Conservation (phyloP, 768 basidiomycete genomes). For the Auriscalpium vulgare region DNA sequence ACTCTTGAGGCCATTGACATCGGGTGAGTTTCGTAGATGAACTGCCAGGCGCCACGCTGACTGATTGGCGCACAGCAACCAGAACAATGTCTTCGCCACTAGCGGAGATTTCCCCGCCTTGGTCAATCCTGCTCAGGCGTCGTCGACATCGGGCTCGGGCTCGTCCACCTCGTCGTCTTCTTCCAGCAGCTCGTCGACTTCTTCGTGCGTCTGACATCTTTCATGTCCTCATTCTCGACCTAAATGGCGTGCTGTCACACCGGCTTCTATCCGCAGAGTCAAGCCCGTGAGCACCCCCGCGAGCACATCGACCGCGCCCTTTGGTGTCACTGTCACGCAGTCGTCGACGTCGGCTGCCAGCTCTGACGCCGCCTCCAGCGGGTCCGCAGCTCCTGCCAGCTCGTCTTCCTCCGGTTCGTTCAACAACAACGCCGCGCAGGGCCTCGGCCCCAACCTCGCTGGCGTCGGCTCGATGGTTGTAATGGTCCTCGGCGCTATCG, state of each 20-base stretch:
- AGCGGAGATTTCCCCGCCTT: not conserved
- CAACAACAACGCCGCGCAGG: not conserved
- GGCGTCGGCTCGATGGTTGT: not conserved
- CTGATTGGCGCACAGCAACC: slow-evolving; percentile 1
- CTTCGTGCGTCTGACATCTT: too few relatives aligned
- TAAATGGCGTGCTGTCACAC: too few relatives aligned
- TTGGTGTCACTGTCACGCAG: not conserved
- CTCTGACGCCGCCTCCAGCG: not conserved
- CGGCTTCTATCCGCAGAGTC: not conserved
- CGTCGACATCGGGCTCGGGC: not conserved
- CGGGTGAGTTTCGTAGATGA: not conserved
- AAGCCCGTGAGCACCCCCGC: not conserved
- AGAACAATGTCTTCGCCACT: not conserved
- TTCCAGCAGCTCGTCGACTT: too few relatives aligned
- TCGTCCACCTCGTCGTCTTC: not conserved
- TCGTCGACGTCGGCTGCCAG: not conserved
- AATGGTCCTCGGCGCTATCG: slow-evolving; percentile 1
- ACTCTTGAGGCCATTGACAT: slow-evolving; percentile 9
- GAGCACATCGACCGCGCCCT: not conserved
- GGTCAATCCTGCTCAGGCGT: not conserved
- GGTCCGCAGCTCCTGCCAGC: not conserved
- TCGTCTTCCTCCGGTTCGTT: not conserved
- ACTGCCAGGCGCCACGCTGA: not conserved
- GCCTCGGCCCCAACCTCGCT: not conserved
- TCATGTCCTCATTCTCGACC: too few relatives aligned